phyloP scores from a whole-genome alignment of 2,329 filamentous ascomycete species.

The Pseudocercospora eumusae region DNA sequence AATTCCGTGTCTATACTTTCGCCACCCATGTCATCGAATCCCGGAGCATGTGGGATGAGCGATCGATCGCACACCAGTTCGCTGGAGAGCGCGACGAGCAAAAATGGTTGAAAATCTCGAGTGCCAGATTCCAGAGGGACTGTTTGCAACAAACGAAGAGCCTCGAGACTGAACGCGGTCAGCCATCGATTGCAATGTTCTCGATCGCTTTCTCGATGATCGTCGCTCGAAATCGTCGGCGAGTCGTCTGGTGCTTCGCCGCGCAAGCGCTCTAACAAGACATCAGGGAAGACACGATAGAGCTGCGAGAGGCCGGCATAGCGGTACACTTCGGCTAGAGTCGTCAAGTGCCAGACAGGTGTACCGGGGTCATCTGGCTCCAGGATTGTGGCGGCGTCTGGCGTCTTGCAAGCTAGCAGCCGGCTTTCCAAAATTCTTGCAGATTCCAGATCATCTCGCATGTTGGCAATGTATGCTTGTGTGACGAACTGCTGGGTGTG shows the following conservation, averaged over 20 bases:
- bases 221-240: slow-evolving; percentile 14
- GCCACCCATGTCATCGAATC: neutral
- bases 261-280: slow-evolving; percentile 22
- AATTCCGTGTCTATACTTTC: slow-evolving; percentile 18
- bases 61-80: slow-evolving; percentile 24
- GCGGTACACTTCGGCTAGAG: slow-evolving; percentile 57
- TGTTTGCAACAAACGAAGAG: slow-evolving; percentile 52
- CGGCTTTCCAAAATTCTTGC: slow-evolving; percentile 51
- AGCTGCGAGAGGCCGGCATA: slow-evolving; percentile 57
- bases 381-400: slow-evolving; percentile 51
- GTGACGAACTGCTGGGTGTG: slow-evolving; percentile 30
- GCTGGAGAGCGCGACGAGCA: slow-evolving; percentile 49
- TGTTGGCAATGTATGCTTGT: slow-evolving; percentile 26
- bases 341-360: slow-evolving; percentile 55
- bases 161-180: slow-evolving; percentile 55
- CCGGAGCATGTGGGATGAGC: neutral
- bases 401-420: slow-evolving; percentile 52
- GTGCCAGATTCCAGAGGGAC: slow-evolving; percentile 57
- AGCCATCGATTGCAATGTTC: slow-evolving; percentile 46
- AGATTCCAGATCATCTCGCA: slow-evolving; percentile 32
- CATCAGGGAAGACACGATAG: slow-evolving; percentile 56
- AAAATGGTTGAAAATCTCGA: slow-evolving; percentile 56
- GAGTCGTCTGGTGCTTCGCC: slow-evolving; percentile 12
- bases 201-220: slow-evolving; percentile 27
- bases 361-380: slow-evolving; percentile 57